Evolutionary conservation across 257 asterid species (phyloP).

Genomic region (Cynanchum wilfordii): DNA sequence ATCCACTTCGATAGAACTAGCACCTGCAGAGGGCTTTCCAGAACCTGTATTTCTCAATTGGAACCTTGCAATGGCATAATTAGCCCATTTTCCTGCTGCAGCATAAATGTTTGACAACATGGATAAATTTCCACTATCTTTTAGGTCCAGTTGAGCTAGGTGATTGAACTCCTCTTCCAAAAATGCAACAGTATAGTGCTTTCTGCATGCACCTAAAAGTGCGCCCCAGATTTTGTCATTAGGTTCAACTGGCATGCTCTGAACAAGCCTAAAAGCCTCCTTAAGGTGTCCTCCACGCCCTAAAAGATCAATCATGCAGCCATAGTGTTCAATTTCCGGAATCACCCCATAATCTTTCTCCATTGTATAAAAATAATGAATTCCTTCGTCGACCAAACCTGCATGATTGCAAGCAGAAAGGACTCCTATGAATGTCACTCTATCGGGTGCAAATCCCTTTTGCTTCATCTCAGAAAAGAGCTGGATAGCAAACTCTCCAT

Average conservation of each 20-base stretch:
- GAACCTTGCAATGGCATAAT: slow-evolving; percentile 51
- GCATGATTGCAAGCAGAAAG: slow-evolving; percentile 70
- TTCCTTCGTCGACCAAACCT: slow-evolving; percentile 57
- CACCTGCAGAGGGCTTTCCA: slow-evolving; percentile 42
- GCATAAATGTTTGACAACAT: slow-evolving; percentile 55
- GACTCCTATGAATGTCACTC: slow-evolving; percentile 59
- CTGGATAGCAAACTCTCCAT: slow-evolving; percentile 52
- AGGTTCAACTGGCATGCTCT: slow-evolving; percentile 71
- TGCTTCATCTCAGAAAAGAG: slow-evolving; percentile 50
- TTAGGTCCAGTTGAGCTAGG: slow-evolving; percentile 43
- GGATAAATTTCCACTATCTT: slow-evolving; percentile 38
- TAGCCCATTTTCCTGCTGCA: slow-evolving; percentile 59
- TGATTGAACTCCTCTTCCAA: slow-evolving; percentile 45
- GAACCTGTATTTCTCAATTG: slow-evolving; percentile 38
- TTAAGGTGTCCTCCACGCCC: slow-evolving; percentile 71
- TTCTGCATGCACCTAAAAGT: slow-evolving; percentile 67
- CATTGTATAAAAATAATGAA: slow-evolving; percentile 50
- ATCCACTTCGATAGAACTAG: slow-evolving; percentile 45
- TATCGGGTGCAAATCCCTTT: slow-evolving; percentile 59
- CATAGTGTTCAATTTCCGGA: slow-evolving; percentile 73
- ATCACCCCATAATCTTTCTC: slow-evolving; percentile 42
- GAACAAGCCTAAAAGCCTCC: slow-evolving; percentile 58
- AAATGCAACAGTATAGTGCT: slow-evolving; percentile 44
- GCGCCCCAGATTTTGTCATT: slow-evolving; percentile 71
- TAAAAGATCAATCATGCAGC: slow-evolving; percentile 73